phyloP scores from a whole-genome alignment of 208 protist genomes.

The Leishmania tarentolae region DNA sequence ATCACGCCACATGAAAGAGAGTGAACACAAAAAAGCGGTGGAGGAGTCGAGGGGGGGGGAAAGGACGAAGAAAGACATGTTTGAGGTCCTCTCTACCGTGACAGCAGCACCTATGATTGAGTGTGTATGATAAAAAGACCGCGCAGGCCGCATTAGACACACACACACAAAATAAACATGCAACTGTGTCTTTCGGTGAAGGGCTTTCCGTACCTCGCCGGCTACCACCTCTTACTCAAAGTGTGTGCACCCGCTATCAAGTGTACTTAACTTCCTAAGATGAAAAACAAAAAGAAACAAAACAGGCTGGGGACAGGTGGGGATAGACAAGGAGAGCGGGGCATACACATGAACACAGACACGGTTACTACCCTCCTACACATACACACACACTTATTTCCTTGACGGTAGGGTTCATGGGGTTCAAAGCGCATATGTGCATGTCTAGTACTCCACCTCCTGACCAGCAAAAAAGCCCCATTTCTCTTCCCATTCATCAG shows the following conservation, averaged over 20 bases:
- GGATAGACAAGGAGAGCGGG: background rate
- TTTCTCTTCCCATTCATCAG: conserved; percentile 93
- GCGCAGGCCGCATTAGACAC: background rate
- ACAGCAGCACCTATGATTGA: background rate
- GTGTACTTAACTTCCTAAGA: conserved; percentile 8
- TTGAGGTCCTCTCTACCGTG: background rate
- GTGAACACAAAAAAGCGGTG: conserved; percentile 3
- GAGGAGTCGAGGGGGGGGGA: background rate
- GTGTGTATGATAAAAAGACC: background rate
- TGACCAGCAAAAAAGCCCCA: conserved; percentile 93
- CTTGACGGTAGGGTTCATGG: background rate
- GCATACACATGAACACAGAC: background rate
- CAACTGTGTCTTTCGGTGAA: background rate
- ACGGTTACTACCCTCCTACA: background rate
- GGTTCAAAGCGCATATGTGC: background rate
- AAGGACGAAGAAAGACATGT: background rate
- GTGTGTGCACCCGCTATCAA: background rate
- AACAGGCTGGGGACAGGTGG: background rate
- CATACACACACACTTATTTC: background rate
- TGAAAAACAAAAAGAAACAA: conserved; percentile 16
- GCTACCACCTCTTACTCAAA: background rate
- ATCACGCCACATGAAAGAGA: conserved; percentile 7
- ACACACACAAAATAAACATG: background rate
- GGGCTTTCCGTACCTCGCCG: background rate
- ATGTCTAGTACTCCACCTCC: conserved; percentile 86